phyloP scores from a whole-genome alignment of 2,329 filamentous ascomycete species.

The Diaporthe sp. region DNA sequence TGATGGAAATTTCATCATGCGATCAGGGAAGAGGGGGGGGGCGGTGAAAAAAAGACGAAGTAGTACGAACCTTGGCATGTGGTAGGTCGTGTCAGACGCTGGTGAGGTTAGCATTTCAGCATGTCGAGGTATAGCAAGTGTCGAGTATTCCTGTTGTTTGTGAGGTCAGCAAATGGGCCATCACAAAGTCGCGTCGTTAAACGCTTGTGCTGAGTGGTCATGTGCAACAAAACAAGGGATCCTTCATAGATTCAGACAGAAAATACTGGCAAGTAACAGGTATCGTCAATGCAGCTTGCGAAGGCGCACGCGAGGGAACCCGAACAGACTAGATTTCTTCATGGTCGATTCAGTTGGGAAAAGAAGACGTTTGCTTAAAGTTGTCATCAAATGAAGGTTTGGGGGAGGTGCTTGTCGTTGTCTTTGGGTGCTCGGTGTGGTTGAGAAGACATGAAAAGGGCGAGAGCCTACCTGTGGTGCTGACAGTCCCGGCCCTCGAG shows the following conservation, averaged over 20 bases:
- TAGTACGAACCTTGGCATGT: constrained; percentile 50
- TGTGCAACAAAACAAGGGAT: background rate
- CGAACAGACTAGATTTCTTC: constrained; percentile 80
- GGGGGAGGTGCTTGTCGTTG: constrained; percentile 1
- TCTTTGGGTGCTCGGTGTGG: constrained; percentile 29
- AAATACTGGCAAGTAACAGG: constrained; percentile 95
- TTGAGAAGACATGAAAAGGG: constrained; percentile 12
- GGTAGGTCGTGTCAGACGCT: background rate
- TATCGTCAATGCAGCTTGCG: constrained; percentile 60
- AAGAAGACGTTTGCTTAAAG: constrained; percentile 80
- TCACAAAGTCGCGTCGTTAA: background rate
- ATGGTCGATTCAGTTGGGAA: constrained; percentile 91
- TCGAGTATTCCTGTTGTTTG: constrained; percentile 8
- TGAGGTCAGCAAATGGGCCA: constrained; percentile 30
- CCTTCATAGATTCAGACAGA: constrained; percentile 73
- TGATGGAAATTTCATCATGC: constrained; percentile 81
- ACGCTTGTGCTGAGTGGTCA: background rate
- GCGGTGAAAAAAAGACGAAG: constrained; percentile 21
- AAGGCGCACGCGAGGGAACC: constrained; percentile 61
- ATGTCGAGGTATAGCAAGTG: background rate
- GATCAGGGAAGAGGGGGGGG: constrained; percentile 38
- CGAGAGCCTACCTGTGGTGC: constrained; percentile 24
- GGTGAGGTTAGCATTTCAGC: constrained; percentile 17
- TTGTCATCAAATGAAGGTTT: constrained; percentile 77
- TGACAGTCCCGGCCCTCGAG: background rate